Percentiles rank a stretch among this genome's conserved stretches.
phyloP scores from a whole-genome alignment of 1,284 basidiomycete genomes.

The Leccinum pachyderme region DNA sequence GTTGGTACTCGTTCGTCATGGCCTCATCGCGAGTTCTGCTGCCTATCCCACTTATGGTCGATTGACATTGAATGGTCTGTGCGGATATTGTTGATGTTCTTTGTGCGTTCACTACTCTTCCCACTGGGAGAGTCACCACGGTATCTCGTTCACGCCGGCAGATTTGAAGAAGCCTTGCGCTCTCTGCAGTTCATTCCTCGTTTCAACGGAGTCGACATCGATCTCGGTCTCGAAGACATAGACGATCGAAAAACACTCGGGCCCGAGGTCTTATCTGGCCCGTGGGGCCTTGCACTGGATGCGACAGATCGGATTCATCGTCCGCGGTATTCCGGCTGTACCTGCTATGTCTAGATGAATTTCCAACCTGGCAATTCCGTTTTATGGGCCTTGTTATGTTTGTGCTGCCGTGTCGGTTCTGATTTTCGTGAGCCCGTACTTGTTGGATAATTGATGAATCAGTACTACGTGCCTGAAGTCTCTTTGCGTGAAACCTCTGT shows the following conservation, averaged over 20 bases:
- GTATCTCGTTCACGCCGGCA: constrained; percentile 82
- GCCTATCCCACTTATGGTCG: neutral
- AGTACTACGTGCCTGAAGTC: neutral
- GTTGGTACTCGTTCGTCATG: constrained; percentile 72
- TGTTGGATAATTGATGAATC: neutral
- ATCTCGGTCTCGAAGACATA: constrained; percentile 71
- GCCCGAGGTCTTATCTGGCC: constrained; percentile 3
- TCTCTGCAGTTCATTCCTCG: constrained; percentile 79
- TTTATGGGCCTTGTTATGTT: neutral
- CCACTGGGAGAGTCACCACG: constrained; percentile 90
- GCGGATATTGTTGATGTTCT: constrained; percentile 85
- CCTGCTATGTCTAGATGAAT: neutral
- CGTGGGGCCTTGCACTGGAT: constrained; percentile 16
- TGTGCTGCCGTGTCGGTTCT: neutral
- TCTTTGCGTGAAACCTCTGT: too few species aligned
- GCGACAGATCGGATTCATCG: constrained; percentile 11
- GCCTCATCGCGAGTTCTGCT: constrained; percentile 58
- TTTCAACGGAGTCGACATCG: constrained; percentile 76
- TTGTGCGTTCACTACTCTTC: constrained; percentile 86
- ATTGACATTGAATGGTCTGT: constrained; percentile 4
- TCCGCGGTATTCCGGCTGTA: constrained; percentile 11
- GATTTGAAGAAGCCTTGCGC: constrained; percentile 78
- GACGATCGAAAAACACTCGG: constrained; percentile 42
- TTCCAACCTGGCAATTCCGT: neutral
- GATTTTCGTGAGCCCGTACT: neutral